Evolutionary conservation across 2,329 filamentous ascomycete genomes (phyloP).

Genomic region (Nothophoma quercina): DNA sequence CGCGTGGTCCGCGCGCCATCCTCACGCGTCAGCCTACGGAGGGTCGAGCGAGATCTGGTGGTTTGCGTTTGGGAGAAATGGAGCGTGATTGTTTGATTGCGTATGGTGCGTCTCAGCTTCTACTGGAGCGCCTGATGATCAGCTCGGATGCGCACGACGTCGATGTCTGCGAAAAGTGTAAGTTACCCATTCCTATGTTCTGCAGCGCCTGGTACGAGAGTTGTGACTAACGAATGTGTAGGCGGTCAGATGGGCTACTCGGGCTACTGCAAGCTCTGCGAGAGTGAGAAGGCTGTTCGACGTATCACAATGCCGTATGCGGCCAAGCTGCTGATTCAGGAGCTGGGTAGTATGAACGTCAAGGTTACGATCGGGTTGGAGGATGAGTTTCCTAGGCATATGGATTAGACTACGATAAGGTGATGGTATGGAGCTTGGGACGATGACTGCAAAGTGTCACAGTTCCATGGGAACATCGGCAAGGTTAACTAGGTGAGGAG

Average conservation of each 20-base stretch:
- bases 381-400: slow-evolving; percentile 74
- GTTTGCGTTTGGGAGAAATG: slow-evolving; percentile 95
- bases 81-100: slow-evolving; percentile 98
- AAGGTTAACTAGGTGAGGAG: no score
- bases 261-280: slow-evolving; percentile 93
- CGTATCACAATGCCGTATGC: slow-evolving; percentile 98
- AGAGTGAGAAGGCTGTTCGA: slow-evolving; percentile 81
- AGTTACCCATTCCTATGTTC: slow-evolving; percentile 4
- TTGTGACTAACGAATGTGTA: neutral
- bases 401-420: neutral
- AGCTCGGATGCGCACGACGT: slow-evolving; percentile 89
- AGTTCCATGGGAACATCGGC: no score
- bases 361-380: slow-evolving; percentile 87
- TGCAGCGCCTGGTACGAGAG: no score
- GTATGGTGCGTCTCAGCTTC: slow-evolving; percentile 90
- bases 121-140: slow-evolving; percentile 93
- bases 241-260: slow-evolving; percentile 90
- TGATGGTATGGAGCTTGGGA: neutral
- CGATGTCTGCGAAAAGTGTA: slow-evolving; percentile 89
- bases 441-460: no score
- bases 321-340: slow-evolving; percentile 93
- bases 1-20: slow-evolving; percentile 87
- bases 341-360: slow-evolving; percentile 99
- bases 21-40: slow-evolving; percentile 96
- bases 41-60: slow-evolving; percentile 90